Evolutionary conservation across 2,329 filamentous ascomycete species (phyloP), one percentile per base, ranked within the genome.

Genomic region (Pestalotiopsis sp.): DNA sequence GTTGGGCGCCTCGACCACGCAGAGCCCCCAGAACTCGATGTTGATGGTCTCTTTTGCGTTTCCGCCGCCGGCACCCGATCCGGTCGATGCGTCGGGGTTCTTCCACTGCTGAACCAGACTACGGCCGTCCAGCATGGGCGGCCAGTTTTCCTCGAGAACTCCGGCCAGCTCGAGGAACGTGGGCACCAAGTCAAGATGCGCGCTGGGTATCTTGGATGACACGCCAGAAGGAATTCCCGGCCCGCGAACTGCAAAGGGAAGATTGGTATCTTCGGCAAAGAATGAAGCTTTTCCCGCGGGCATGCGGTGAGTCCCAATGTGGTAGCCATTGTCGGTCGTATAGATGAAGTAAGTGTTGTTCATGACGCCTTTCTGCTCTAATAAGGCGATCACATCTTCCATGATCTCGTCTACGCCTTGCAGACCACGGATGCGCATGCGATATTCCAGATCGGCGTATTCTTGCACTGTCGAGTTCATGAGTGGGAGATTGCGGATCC

Each of bases 221-320:
- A 80, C 71, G 1, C 83, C 83, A 11, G 76, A 71, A 0, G 83
- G 77, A 2, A 91, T 78, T 0, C 87, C 86, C 0, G 89, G 89
- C 0, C 89, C 89, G 9, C 89, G 83, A 17, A 91, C 83, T 41
- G 88, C 82, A 4, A 91, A 81, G 80, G 88, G 88, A 1, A 90
- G 82, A 31, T 88, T 84, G 66, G 89, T 86, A 73, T 90, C 88
- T 72, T 87, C 86, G 69, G 89, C 87, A 72, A 84, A 89, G 0
- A 83, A 85, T 66, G 86, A 87, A 57, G 84, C 82, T 78, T 90
- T 90, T 1, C 88, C 88, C 1, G 87, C 86, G 52, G 84, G 84
- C 36, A 89, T 77, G 0, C 88, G 83, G 75, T 90, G 87, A 72
- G 89, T 86, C 9, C 86, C 84, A 67, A 90, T 85, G 72, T 89